Conservation (phyloP, 2,329 filamentous ascomycete genomes). For the Calonectria crousiana region DNA sequence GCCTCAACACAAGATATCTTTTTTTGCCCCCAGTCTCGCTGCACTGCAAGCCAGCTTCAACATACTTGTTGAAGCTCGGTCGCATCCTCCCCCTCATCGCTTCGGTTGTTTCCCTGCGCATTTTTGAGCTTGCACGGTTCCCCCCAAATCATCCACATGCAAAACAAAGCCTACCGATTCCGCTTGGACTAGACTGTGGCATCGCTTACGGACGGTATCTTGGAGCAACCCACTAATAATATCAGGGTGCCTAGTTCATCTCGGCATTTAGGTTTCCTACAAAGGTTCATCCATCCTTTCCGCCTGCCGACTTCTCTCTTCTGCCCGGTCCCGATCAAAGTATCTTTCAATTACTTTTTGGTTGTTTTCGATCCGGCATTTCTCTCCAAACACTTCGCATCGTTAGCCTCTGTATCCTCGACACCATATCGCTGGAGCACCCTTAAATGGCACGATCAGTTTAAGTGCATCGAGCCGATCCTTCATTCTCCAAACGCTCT, state of each 20-base stretch:
- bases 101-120: neutral
- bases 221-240: neutral
- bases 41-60: neutral
- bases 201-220: neutral
- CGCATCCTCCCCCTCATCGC: neutral
- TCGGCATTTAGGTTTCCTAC: neutral
- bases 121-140: neutral
- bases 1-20: neutral
- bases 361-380: conserved; percentile 1
- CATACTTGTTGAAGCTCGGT: neutral
- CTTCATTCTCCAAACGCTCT: conserved; percentile 21
- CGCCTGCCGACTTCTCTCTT: neutral
- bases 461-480: conserved; percentile 37
- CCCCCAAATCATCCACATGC: neutral
- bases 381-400: conserved; percentile 20
- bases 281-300: neutral
- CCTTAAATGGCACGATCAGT: conserved; percentile 51
- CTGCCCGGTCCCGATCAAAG: neutral
- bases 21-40: neutral
- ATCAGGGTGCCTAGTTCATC: conserved; percentile 11
- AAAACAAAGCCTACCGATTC: neutral
- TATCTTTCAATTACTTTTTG: conserved; percentile 1
- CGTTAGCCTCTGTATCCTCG: conserved; percentile 33
- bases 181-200: neutral
- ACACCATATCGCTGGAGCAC: conserved; percentile 33